A percentile compares a stretch with the other conserved stretches of the same genome.
These are phyloP conservation scores for Neurospora sp. DNA, from an alignment of 495 filamentous ascomycete species.

Conservation along the genomic window DNA sequence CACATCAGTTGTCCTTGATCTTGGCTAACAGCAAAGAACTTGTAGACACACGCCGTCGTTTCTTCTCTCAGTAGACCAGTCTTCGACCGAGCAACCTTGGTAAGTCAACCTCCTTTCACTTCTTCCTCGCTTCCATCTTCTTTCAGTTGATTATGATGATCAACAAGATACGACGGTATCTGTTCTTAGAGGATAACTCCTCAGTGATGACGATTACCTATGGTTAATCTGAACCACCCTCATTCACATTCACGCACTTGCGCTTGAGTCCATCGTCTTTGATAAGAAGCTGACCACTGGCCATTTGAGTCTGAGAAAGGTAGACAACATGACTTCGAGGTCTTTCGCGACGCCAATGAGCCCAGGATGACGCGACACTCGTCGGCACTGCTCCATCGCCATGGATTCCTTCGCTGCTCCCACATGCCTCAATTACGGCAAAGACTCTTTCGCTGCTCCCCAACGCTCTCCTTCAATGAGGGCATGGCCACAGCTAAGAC, in stretches of 20 bases:
- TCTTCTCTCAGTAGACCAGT: neutral
- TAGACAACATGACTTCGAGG: neutral
- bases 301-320: neutral
- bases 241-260: neutral
- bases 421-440: neutral
- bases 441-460: neutral
- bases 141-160: neutral
- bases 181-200: neutral
- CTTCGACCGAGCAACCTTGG: neutral
- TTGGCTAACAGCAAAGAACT: neutral
- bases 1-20: neutral
- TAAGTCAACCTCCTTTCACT: neutral
- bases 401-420: neutral
- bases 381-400: neutral
- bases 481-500: too few species aligned
- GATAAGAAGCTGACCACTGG: neutral
- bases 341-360: neutral
- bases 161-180: neutral
- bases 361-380: neutral
- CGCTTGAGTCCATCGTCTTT: neutral
- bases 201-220: neutral
- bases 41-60: neutral
- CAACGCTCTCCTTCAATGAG: neutral
- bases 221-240: neutral
- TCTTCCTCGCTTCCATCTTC: neutral